Evolutionary conservation across 768 basidiomycete species (phyloP).

Genomic region (Serendipita sp.): DNA sequence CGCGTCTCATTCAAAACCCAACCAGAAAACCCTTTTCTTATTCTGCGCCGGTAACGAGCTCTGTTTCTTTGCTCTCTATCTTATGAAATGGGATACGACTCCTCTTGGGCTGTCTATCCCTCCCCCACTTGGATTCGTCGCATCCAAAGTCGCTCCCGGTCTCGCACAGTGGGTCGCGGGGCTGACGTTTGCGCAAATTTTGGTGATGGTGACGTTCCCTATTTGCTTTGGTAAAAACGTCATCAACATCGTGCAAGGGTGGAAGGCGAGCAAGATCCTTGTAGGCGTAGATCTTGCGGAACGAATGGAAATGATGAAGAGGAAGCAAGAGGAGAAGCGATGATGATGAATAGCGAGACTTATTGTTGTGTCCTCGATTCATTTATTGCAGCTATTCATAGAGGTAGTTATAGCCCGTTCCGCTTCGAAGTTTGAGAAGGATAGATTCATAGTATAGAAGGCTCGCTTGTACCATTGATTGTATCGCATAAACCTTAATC

Average conservation of each 20-base stretch:
- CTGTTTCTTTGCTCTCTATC: slow-evolving; percentile 89
- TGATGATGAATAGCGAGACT: too few species aligned
- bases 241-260: slow-evolving; percentile 90
- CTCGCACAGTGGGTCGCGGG: slow-evolving; percentile 15
- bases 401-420: too few species aligned
- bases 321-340: slow-evolving; percentile 17
- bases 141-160: slow-evolving; percentile 12
- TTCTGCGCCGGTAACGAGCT: slow-evolving; percentile 92
- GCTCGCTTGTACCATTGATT: too few species aligned
- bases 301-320: slow-evolving; percentile 44
- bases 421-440: too few species aligned
- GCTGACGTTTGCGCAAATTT: slow-evolving; percentile 61
- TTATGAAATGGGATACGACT: slow-evolving; percentile 66
- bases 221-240: slow-evolving; percentile 73
- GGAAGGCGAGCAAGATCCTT: slow-evolving; percentile 87
- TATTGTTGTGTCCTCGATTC: too few species aligned
- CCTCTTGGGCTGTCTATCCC: slow-evolving; percentile 40
- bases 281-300: slow-evolving; percentile 89
- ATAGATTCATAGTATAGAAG: too few species aligned
- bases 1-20: neutral
- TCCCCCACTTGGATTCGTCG: slow-evolving; percentile 11
- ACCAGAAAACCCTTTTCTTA: slow-evolving; percentile 69
- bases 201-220: slow-evolving; percentile 47
- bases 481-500: too few species aligned
- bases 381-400: too few species aligned